phyloP scores from a whole-genome alignment of 352 stramenopile genomes.

The Vaucheria bursata region DNA sequence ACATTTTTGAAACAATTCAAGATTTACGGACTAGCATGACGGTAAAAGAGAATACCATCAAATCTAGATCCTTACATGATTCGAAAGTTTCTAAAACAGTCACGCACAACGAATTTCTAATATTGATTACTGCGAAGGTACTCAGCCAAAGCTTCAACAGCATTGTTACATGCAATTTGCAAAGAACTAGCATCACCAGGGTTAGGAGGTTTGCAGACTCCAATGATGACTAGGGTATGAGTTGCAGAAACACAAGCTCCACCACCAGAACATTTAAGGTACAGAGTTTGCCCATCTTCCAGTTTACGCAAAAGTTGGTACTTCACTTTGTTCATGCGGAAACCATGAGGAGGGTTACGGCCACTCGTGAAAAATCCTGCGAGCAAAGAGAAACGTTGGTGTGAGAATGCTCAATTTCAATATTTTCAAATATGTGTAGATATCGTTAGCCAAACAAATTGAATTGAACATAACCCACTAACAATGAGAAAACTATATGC shows the following conservation, averaged over 20 bases:
- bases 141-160: conserved; percentile 6
- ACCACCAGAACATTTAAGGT: conserved; percentile 35
- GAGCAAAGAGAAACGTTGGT: background rate
- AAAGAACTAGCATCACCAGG: background rate
- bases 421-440: background rate
- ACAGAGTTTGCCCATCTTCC: conserved; percentile 33
- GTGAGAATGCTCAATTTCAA: background rate
- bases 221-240: conserved; percentile 39
- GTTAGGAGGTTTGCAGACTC: background rate
- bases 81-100: background rate
- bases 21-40: too few species aligned
- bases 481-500: background rate
- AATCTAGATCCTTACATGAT: too few species aligned
- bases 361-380: conserved; percentile 27
- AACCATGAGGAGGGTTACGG: conserved; percentile 18
- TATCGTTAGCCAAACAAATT: background rate
- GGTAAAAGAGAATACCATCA: too few species aligned
- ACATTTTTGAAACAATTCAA: too few species aligned
- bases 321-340: conserved; percentile 41
- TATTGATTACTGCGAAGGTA: background rate
- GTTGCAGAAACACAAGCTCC: conserved; percentile 28
- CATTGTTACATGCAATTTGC: background rate
- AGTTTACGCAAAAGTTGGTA: conserved; percentile 39
- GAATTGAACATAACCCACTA: background rate
- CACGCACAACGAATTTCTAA: background rate